Conservation (phyloP, 495 filamentous ascomycete species). For the Parathielavia appendiculata region DNA sequence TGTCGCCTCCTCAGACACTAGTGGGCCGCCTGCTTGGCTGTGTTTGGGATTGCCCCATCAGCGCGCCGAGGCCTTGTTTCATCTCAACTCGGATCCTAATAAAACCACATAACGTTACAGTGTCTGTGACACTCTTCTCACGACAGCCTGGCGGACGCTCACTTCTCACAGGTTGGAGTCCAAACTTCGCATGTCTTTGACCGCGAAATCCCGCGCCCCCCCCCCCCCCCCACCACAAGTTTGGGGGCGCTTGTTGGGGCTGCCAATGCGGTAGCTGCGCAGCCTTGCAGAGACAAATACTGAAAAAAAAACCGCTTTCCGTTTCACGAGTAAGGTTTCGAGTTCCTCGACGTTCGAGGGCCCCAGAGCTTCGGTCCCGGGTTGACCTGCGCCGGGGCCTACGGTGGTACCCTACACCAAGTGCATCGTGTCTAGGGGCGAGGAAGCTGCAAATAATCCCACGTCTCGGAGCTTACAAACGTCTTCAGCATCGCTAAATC, state of each 20-base stretch:
- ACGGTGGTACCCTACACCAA: not conserved
- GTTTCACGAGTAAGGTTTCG: not conserved
- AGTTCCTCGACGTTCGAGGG: not conserved
- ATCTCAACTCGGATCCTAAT: conserved; percentile 25
- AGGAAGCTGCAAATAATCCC: conserved; percentile 18
- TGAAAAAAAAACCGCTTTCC: not conserved
- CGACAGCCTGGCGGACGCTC: conserved; percentile 13
- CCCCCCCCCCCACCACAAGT: no score
- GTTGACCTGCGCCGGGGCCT: conserved; percentile 23
- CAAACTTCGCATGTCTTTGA: conserved; percentile 20
- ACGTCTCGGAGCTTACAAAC: conserved; percentile 23
- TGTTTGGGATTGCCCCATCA: conserved; percentile 33
- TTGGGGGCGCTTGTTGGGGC: conserved; percentile 20
- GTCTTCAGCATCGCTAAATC: conserved; percentile 12
- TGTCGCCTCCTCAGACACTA: conserved; percentile 28
- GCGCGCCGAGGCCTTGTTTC: conserved; percentile 37
- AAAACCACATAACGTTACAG: conserved; percentile 9
- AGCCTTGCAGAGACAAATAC: conserved; percentile 4
- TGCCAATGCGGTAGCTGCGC: conserved; percentile 1
- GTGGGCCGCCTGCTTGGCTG: conserved; percentile 28
- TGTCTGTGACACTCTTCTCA: conserved; percentile 21
- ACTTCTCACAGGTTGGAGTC: conserved; percentile 10
- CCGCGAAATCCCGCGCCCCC: no score
- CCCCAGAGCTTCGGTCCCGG: conserved; percentile 10
- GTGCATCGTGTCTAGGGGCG: conserved; percentile 28